Percentiles rank a stretch among this genome's conserved stretches.
phyloP scores from a whole-genome alignment of 2,329 filamentous ascomycete species.

The Mycosphaerella arachidis region DNA sequence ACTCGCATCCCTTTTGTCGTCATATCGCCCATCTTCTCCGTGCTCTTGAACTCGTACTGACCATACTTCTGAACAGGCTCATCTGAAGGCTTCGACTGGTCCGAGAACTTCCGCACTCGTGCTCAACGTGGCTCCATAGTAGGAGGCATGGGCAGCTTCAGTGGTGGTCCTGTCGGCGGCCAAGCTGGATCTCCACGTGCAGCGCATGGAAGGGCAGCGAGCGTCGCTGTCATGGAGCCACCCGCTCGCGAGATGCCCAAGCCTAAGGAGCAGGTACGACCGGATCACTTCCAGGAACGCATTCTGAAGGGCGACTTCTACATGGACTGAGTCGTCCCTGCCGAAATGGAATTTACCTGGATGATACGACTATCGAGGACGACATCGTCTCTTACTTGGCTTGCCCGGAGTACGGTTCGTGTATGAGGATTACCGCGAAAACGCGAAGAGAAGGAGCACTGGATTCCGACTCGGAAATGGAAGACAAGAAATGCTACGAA shows the following conservation, averaged over 20 bases:
- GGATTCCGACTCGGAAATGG: background rate
- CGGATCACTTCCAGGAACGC: constrained; percentile 92
- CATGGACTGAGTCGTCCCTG: constrained; percentile 64
- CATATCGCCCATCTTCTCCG: constrained; percentile 22
- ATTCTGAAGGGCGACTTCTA: constrained; percentile 97
- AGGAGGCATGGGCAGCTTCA: constrained; percentile 44
- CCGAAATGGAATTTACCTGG: background rate
- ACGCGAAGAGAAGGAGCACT: background rate
- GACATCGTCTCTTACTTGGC: background rate
- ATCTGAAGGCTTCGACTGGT: constrained; percentile 97
- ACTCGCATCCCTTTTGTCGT: constrained; percentile 6
- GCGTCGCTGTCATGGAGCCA: constrained; percentile 58
- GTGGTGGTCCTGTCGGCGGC: constrained; percentile 29
- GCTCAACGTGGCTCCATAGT: constrained; percentile 70
- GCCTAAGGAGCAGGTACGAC: constrained; percentile 56
- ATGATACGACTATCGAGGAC: background rate
- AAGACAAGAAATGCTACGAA: background rate
- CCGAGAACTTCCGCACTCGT: constrained; percentile 87
- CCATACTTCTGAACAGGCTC: constrained; percentile 50
- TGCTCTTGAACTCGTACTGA: constrained; percentile 34
- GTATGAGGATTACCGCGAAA: background rate
- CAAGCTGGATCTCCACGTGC: constrained; percentile 7
- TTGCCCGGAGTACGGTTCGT: background rate
- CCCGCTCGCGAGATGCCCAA: constrained; percentile 46
- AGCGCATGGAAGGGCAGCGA: constrained; percentile 64